Evolutionary conservation across 306 rosid species (phyloP).

Genomic region (Delonix regia): DNA sequence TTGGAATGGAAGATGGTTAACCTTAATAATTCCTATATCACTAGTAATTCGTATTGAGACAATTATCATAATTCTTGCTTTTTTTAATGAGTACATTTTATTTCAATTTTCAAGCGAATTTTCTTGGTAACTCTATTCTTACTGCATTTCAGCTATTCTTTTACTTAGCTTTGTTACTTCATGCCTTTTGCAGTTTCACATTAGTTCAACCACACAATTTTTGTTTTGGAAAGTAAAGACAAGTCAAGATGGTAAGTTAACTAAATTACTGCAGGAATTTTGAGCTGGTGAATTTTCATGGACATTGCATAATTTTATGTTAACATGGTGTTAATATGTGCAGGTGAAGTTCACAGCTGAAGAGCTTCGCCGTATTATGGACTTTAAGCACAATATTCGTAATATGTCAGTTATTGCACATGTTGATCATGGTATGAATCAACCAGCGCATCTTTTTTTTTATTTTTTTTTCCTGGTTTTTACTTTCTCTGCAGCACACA

Average conservation of each 20-base stretch:
- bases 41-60: not conserved
- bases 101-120: not conserved
- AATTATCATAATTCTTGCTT: not conserved
- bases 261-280: not conserved
- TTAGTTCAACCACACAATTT: not conserved
- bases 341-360: constrained; percentile 84
- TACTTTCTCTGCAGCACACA: not conserved
- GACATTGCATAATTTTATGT: not conserved
- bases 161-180: not conserved
- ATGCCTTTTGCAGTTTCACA: not conserved
- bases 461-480: not conserved
- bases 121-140: not conserved
- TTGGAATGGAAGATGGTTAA: not conserved
- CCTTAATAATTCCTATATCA: not conserved
- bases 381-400: constrained; percentile 65
- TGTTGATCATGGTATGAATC: constrained; percentile 59
- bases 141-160: not conserved
- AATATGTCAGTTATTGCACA: constrained; percentile 78
- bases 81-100: too few species aligned
- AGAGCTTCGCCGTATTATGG: constrained; percentile 72
- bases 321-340: not conserved
- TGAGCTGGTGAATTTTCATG: not conserved
- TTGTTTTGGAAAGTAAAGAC: constrained; percentile 1
- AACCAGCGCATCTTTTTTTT: not conserved
- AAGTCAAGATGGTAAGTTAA: constrained; percentile 50